These are phyloP conservation scores for Suhomyces sp. DNA, from an alignment of 805 yeast species.

Conservation along the genomic window DNA sequence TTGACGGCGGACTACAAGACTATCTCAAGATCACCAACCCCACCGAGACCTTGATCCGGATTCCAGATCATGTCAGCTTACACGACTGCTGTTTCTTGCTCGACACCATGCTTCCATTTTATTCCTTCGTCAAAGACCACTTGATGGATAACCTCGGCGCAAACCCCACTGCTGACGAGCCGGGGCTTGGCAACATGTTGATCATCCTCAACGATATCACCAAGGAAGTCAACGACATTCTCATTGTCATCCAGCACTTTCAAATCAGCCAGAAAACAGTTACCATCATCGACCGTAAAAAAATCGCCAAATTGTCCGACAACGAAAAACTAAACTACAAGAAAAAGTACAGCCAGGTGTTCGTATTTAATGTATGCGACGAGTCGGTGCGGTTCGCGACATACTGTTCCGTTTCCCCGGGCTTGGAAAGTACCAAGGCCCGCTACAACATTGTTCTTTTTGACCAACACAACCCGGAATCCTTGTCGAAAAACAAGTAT, in stretches of 20 bases:
- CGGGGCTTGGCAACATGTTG: constrained; percentile 17
- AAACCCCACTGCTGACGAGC: background rate
- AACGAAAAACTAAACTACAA: constrained; percentile 10
- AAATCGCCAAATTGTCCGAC: constrained; percentile 8
- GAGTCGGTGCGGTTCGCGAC: constrained; percentile 20
- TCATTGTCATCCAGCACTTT: constrained; percentile 31
- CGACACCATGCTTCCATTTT: constrained; percentile 37
- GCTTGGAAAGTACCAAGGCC: constrained; percentile 24
- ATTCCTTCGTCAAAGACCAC: constrained; percentile 22
- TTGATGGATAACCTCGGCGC: constrained; percentile 4
- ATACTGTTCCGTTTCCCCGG: constrained; percentile 20
- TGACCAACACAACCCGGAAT: constrained; percentile 16
- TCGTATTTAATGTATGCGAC: constrained; percentile 18
- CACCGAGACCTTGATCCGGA: constrained; percentile 19
- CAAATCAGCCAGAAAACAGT: constrained; percentile 7
- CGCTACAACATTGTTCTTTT: constrained; percentile 23
- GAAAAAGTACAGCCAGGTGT: constrained; percentile 18
- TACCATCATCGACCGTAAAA: constrained; percentile 10
- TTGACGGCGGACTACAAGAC: constrained; percentile 43
- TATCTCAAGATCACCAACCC: constrained; percentile 27
- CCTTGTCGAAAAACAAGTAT: constrained; percentile 5
- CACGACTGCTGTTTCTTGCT: constrained; percentile 36
- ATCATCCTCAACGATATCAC: constrained; percentile 26
- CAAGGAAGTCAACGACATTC: constrained; percentile 37
- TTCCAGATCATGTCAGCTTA: constrained; percentile 30